Conservation (phyloP, 257 asterid species). For the Penstemon eatonii region DNA sequence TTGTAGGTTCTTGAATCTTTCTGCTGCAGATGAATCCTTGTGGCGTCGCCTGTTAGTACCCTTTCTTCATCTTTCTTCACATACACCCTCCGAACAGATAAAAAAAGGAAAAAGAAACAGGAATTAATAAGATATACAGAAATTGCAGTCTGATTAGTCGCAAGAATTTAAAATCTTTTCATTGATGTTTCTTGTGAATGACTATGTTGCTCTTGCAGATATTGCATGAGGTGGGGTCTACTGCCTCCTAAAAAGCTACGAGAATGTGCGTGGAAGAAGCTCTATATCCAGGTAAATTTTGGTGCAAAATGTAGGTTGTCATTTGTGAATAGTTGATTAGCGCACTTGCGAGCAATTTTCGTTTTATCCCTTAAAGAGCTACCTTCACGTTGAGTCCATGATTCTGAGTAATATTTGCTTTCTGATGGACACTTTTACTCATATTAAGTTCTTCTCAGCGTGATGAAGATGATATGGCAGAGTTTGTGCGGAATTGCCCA, state of each 20-base stretch:
- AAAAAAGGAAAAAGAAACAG: neutral
- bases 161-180: neutral
- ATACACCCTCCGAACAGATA: slow-evolving; percentile 5
- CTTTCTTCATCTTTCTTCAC: slow-evolving; percentile 14
- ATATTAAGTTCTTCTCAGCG: slow-evolving; percentile 49
- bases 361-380: neutral
- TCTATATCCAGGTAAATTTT: slow-evolving; percentile 44
- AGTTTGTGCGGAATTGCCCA: slow-evolving; percentile 71
- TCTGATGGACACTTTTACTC: neutral
- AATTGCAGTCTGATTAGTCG: slow-evolving; percentile 9
- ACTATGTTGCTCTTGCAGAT: slow-evolving; percentile 34
- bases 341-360: neutral
- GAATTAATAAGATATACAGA: neutral
- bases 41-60: slow-evolving; percentile 87
- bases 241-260: slow-evolving; percentile 72
- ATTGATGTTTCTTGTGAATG: slow-evolving; percentile 4
- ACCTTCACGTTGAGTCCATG: neutral
- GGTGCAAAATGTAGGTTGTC: slow-evolving; percentile 4
- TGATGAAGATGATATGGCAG: slow-evolving; percentile 84
- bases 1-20: slow-evolving; percentile 66
- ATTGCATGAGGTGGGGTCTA: slow-evolving; percentile 90
- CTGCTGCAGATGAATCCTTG: slow-evolving; percentile 78
- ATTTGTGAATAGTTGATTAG: neutral
- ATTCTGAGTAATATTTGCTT: neutral
- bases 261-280: slow-evolving; percentile 92